phyloP scores from a whole-genome alignment of 1,284 basidiomycete species.

The Moniliella sp. region DNA sequence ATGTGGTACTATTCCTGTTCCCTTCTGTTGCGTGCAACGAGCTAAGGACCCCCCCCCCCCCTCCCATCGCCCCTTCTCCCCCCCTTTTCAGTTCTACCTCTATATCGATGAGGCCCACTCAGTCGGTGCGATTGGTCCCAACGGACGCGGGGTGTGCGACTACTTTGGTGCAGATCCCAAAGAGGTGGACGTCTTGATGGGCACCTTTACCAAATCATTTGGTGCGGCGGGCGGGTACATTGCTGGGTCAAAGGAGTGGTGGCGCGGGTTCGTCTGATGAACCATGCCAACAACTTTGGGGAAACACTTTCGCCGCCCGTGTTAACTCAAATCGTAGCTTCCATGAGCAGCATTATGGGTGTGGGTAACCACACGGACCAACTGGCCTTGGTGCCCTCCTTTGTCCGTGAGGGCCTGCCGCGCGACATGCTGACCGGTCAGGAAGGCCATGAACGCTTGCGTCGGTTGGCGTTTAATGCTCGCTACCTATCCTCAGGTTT shows the following conservation, averaged over 20 bases:
- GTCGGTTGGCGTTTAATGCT: conserved; percentile 78
- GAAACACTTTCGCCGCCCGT: conserved; percentile 82
- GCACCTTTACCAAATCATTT: conserved; percentile 94
- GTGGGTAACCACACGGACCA: conserved; percentile 17
- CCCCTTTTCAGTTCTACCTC: conserved; percentile 58
- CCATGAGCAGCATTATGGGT: conserved; percentile 92
- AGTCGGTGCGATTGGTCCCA: conserved; percentile 76
- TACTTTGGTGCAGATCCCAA: conserved; percentile 73
- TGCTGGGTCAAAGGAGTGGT: conserved; percentile 61
- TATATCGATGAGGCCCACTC: conserved; percentile 96
- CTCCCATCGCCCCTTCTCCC: too few relatives aligned
- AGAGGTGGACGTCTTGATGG: conserved; percentile 81
- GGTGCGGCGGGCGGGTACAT: conserved; percentile 93
- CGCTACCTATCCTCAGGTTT: conserved; percentile 74
- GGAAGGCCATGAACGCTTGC: conserved; percentile 61
- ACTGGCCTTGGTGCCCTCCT: conserved; percentile 20
- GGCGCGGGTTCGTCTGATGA: conserved; percentile 56
- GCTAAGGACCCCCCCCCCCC: too few relatives aligned
- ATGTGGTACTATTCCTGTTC: too few relatives aligned
- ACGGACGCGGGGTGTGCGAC: conserved; percentile 80
- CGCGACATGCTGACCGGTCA: conserved; percentile 18
- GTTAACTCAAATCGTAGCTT: conserved; percentile 68
- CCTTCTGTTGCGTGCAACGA: too few relatives aligned
- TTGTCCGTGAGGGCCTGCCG: conserved; percentile 23
- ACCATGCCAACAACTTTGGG: conserved; percentile 66